Percentiles rank a stretch among this genome's conserved stretches.
Evolutionary conservation across 805 yeast genomes (phyloP).

Genomic region (Lachancea mirantina): DNA sequence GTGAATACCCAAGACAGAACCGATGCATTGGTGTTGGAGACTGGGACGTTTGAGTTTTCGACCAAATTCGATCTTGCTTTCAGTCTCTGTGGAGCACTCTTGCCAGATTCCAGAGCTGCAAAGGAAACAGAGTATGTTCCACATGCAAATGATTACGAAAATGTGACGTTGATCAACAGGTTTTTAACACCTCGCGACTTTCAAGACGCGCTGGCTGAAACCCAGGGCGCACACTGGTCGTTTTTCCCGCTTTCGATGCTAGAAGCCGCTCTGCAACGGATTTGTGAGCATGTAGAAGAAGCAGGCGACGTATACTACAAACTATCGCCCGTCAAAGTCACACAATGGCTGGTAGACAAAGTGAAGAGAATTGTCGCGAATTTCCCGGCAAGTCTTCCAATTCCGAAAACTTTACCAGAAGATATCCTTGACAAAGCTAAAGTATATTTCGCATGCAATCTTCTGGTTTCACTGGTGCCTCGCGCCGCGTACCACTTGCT

Average conservation of each 20-base stretch:
- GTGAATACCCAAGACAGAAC: slow-evolving; percentile 15
- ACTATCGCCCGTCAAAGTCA: slow-evolving; percentile 35
- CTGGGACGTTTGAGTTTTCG: slow-evolving; percentile 16
- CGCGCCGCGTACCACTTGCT: slow-evolving; percentile 33
- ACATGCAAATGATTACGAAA: neutral
- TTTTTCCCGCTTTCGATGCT: slow-evolving; percentile 16
- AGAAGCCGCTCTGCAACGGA: slow-evolving; percentile 22
- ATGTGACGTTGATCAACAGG: slow-evolving; percentile 8
- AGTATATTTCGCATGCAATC: slow-evolving; percentile 32
- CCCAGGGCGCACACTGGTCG: slow-evolving; percentile 24
- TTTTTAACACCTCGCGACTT: slow-evolving; percentile 28
- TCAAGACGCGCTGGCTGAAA: slow-evolving; percentile 27
- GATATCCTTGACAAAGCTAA: slow-evolving; percentile 33
- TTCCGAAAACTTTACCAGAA: slow-evolving; percentile 26
- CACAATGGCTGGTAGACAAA: slow-evolving; percentile 34
- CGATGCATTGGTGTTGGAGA: slow-evolving; percentile 19
- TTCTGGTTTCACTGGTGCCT: slow-evolving; percentile 43
- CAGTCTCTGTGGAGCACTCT: slow-evolving; percentile 23
- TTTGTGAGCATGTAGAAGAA: slow-evolving; percentile 38
- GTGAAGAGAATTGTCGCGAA: slow-evolving; percentile 30
- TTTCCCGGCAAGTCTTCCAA: slow-evolving; percentile 35
- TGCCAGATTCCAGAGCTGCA: slow-evolving; percentile 9
- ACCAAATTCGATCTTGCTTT: slow-evolving; percentile 21
- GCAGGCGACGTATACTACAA: slow-evolving; percentile 41
- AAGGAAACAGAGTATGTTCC: slow-evolving; percentile 19